Base-by-base conservation (phyloP, 2,329 filamentous ascomycete species). In the Fusarium sp. region DNA sequence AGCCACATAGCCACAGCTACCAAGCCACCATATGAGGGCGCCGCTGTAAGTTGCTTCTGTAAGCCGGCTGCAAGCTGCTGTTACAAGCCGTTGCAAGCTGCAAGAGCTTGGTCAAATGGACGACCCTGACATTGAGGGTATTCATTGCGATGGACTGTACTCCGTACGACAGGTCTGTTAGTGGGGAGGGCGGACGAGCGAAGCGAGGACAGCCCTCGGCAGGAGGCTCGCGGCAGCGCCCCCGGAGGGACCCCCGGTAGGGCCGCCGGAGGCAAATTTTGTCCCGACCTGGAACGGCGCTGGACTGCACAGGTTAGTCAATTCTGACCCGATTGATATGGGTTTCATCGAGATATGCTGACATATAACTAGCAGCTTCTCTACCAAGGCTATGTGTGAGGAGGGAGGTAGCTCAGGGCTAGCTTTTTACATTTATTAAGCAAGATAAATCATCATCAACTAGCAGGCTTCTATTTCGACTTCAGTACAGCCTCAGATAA, bases 381-480 rank as follows among this genome's bases (percentile, higher is more conserved):
- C 94, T 57, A 96, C 94, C 80, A 91, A 92, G 84, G 91, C 92
- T 80, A 99, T 97, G 91, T 95, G 97, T 81, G 89, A 88, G 65
- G 95, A 97, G 77, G 95, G 95, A 13, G 11, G 7, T 6, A 22
- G 20, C 10, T 20, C 27, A 20, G 39, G 5, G 39, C 5, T 6
- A 13, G 2, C 33, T 13, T 35, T 35, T 35, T 13, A 16, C 33
- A 14, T 13, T 14, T 35, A 2, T 14, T 35, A 14, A 11, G 11
- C 13, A 33, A 11, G 14, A 6, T 27, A 6, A 27, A 27, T 27
- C 4, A 27, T 4, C 6, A 27, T 27, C 24, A 27, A 27, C 24
- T n/a, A n/a, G n/a, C n/a, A n/a, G n/a, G n/a, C n/a, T 27, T 27
- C 24, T 4, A 27, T 5, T 27, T 27, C 27, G 27, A 29, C 27